phyloP scores from a whole-genome alignment of 2,329 filamentous ascomycete species.

The Colletotrichum sp. region DNA sequence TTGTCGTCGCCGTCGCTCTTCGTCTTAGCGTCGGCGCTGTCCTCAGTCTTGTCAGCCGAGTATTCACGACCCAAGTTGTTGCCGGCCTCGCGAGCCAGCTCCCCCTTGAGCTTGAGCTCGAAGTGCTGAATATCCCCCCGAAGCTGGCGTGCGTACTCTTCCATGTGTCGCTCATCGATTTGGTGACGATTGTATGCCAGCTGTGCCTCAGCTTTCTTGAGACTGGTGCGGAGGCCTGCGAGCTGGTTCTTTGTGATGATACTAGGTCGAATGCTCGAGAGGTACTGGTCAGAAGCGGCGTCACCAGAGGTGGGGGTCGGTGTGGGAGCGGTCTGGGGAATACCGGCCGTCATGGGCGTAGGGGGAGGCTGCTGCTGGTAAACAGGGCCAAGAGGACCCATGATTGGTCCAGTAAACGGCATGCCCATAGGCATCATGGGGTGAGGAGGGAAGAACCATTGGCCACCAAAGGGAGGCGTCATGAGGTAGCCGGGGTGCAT shows the following conservation, averaged over 20 bases:
- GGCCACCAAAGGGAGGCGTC: not conserved
- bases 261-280: conserved; percentile 65
- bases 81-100: conserved; percentile 48
- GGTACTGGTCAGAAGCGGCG: conserved; percentile 8
- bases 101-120: conserved; percentile 48
- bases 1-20: not conserved
- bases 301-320: not conserved
- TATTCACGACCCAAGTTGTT: conserved; percentile 31
- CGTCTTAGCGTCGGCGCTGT: not conserved
- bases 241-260: conserved; percentile 67
- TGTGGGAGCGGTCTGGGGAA: not conserved
- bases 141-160: conserved; percentile 45
- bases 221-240: conserved; percentile 52
- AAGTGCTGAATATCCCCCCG: conserved; percentile 55
- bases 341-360: not conserved
- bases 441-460: conserved; percentile 13
- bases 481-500: not conserved
- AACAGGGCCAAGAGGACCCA: conserved; percentile 27
- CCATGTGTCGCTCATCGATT: conserved; percentile 61
- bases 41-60: conserved; percentile 34
- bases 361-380: not conserved
- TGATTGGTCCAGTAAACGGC: conserved; percentile 28
- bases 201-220: conserved; percentile 63
- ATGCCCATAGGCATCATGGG: conserved; percentile 15
- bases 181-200: conserved; percentile 67